These are phyloP conservation scores for Paramarasmius palmivorus DNA, from an alignment of 1,284 basidiomycete species.

Conservation along the genomic window DNA sequence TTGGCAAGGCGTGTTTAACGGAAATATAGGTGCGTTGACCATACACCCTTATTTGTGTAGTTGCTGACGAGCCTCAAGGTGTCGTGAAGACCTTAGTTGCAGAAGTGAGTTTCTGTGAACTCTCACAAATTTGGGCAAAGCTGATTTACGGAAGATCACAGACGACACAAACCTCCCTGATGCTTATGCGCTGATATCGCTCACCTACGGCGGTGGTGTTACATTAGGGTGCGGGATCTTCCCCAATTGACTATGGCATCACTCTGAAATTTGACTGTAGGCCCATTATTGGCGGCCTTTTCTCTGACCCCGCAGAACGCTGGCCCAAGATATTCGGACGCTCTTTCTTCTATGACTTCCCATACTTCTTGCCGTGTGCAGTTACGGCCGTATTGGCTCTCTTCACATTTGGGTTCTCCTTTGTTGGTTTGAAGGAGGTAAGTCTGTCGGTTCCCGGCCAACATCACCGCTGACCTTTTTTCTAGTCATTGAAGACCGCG, in stretches of 20 bases:
- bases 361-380: constrained; percentile 33
- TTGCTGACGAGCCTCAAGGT: background rate
- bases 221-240: constrained; percentile 22
- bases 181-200: constrained; percentile 27
- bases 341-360: constrained; percentile 24
- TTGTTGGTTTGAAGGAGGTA: constrained; percentile 33
- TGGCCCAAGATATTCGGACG: constrained; percentile 25
- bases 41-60: too few species aligned
- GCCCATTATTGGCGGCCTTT: constrained; percentile 25
- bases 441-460: background rate
- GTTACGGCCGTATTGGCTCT: constrained; percentile 27
- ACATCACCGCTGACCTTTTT: background rate
- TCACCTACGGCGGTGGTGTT: constrained; percentile 23
- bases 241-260: background rate
- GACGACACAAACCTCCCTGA: constrained; percentile 28
- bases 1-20: constrained; percentile 24
- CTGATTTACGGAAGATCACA: constrained; percentile 19
- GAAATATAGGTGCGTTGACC: constrained; percentile 16
- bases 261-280: constrained; percentile 4
- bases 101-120: background rate
- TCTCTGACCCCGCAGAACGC: constrained; percentile 26
- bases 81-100: background rate
- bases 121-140: too few species aligned
- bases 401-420: constrained; percentile 23
- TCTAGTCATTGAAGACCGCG: constrained; percentile 18